Conservation (phyloP, 441 rosid species). For the Adansonia madagascariensis region DNA sequence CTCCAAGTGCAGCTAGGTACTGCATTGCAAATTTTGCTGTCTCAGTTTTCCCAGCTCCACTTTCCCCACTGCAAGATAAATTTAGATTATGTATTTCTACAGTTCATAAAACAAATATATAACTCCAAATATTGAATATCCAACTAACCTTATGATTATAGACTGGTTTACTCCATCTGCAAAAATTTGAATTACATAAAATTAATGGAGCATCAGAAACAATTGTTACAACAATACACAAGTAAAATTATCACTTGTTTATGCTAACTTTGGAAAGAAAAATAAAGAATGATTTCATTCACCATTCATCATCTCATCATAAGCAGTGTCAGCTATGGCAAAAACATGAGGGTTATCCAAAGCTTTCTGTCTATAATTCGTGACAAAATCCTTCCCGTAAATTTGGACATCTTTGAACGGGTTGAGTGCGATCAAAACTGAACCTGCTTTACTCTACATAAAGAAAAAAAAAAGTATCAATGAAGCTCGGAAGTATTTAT, state of each 20-base stretch:
- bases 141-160: conserved; percentile 70
- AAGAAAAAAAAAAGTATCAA: conserved; percentile 31
- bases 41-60: conserved; percentile 99
- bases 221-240: conserved; percentile 1
- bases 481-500: too few relatives aligned
- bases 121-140: neutral
- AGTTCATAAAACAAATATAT: conserved; percentile 10
- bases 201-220: conserved; percentile 31
- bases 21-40: conserved; percentile 93
- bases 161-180: conserved; percentile 67
- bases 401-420: conserved; percentile 72
- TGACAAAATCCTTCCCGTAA: conserved; percentile 65
- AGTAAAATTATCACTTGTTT: conserved; percentile 4
- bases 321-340: conserved; percentile 81
- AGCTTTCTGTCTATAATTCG: conserved; percentile 65
- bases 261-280: conserved; percentile 12
- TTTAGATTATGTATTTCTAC: conserved; percentile 8
- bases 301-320: conserved; percentile 93
- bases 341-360: conserved; percentile 80
- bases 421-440: conserved; percentile 83
- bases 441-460: conserved; percentile 90
- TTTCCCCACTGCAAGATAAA: conserved; percentile 80
- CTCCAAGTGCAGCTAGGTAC: conserved; percentile 89
- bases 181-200: conserved; percentile 27
- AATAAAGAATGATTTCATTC: conserved; percentile 25